phyloP scores from a whole-genome alignment of 495 filamentous ascomycete genomes.

The Podospora sp. region DNA sequence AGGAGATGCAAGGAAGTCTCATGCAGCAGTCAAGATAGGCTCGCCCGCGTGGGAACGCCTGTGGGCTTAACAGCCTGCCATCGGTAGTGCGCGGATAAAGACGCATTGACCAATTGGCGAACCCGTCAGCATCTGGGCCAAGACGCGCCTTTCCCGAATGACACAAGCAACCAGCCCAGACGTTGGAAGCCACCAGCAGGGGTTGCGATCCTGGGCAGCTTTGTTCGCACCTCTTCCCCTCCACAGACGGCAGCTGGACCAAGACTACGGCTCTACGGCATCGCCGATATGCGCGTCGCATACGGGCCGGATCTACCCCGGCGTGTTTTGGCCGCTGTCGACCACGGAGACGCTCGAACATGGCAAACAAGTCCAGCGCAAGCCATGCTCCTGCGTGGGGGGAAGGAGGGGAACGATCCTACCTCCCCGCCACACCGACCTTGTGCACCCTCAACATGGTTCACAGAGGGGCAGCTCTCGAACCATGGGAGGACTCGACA shows the following conservation, averaged over 20 bases:
- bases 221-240: not conserved
- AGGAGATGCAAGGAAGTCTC: not conserved
- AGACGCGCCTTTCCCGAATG: constrained; percentile 5
- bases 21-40: not conserved
- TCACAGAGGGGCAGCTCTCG: not conserved
- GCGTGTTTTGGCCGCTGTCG: not conserved
- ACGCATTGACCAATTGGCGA: constrained; percentile 16
- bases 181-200: not conserved
- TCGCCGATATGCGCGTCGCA: constrained; percentile 3
- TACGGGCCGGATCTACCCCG: not conserved
- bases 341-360: not conserved
- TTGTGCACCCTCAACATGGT: not conserved
- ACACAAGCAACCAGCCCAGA: not conserved
- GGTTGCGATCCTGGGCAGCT: not conserved
- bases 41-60: not conserved
- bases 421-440: not conserved
- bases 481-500: not conserved
- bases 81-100: constrained; percentile 1
- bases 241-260: not conserved
- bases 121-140: not conserved
- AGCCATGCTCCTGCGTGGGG: not conserved
- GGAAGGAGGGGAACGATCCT: not conserved
- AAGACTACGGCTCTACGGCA: not conserved
- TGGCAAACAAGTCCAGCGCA: not conserved
- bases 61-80: not conserved